Base-by-base conservation (phyloP, 2,329 filamentous ascomycete genomes). In the Calonectria ilicicola region DNA sequence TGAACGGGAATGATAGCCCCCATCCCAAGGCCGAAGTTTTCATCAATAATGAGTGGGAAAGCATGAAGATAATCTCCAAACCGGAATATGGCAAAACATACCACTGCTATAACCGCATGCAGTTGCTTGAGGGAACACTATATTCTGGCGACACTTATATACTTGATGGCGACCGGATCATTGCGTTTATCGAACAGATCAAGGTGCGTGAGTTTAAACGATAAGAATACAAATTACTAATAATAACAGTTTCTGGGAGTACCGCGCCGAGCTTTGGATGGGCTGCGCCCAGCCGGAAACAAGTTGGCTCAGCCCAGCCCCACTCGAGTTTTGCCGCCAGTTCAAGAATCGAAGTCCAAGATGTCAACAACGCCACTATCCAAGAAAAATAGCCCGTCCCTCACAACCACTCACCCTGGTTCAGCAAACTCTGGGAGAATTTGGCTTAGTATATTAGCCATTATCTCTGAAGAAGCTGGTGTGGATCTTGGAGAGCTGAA, bases 401-500 rank as follows among this genome's bases (percentile, higher is more conserved):
- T 35, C 21, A 2, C 5, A 40, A 2, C 53, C 9, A 14, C 38
- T 21, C 14, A 7, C 21, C 7, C 40, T 19, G 8, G 77, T 76
- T 44, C 64, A 19, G 27, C 21, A 3, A 14, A 32, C 3, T 44
- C 74, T 6, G n/a, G 65, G 5, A 23, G 49, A 10, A 49, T 32
- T 26, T 78, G 75, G 74, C 23, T 72, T 21, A 49, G 67, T 1
- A 76, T 77, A 29, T 44, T 72, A 81, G 83, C 58, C 82, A 86
- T 75, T 85, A 87, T 80, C 79, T 90, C 92, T n/a, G 86, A 89
- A 44, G 93, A 94, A 82, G 93, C 94, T 89, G 91, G 91, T 70
- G 90, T 94, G n/a, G 90, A 92, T 27, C 85, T 93, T 14, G 90
- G 91, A 35, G 92, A 94, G 77, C 86, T 91, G 35, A 81, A 88